Conservation (phyloP, 768 basidiomycete species). For the Auricularia heimuer region DNA sequence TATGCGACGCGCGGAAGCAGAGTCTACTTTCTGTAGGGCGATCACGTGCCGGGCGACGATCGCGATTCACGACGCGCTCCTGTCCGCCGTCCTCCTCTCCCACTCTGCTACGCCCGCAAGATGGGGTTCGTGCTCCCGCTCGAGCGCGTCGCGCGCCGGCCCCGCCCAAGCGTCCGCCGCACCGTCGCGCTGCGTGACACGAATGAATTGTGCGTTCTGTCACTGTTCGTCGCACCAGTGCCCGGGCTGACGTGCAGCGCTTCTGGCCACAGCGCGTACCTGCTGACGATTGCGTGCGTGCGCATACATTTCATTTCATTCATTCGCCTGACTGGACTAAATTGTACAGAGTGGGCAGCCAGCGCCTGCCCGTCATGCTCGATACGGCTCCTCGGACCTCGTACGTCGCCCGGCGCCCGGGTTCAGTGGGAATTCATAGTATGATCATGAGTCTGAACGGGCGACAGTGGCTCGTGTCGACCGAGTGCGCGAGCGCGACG, state of each 20-base stretch:
- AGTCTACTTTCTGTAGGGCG: too few relatives aligned
- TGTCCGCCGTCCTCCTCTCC: too few relatives aligned
- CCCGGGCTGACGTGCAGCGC: conserved; percentile 6
- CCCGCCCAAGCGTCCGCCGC: too few relatives aligned
- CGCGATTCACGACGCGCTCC: too few relatives aligned
- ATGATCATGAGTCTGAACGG: conserved; percentile 3
- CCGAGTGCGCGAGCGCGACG: conserved; percentile 34
- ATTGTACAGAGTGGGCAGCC: conserved; percentile 29
- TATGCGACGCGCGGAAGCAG: too few relatives aligned
- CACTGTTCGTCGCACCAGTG: background rate
- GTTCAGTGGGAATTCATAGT: background rate
- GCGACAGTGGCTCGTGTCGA: conserved; percentile 41
- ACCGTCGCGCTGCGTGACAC: too few relatives aligned
- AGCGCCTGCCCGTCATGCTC: conserved; percentile 35
- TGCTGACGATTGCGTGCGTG: background rate
- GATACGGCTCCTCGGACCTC: conserved; percentile 51
- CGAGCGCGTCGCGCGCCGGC: too few relatives aligned
- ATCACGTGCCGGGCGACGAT: too few relatives aligned
- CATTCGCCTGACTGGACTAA: background rate
- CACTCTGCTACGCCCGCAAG: too few relatives aligned
- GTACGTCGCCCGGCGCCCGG: conserved; percentile 21
- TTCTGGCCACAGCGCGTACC: background rate
- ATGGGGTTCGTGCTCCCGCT: too few relatives aligned
- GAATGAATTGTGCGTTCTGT: background rate
- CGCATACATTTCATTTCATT: background rate